phyloP scores from a whole-genome alignment of 2,329 filamentous ascomycete species.

The Epichloe baconii region DNA sequence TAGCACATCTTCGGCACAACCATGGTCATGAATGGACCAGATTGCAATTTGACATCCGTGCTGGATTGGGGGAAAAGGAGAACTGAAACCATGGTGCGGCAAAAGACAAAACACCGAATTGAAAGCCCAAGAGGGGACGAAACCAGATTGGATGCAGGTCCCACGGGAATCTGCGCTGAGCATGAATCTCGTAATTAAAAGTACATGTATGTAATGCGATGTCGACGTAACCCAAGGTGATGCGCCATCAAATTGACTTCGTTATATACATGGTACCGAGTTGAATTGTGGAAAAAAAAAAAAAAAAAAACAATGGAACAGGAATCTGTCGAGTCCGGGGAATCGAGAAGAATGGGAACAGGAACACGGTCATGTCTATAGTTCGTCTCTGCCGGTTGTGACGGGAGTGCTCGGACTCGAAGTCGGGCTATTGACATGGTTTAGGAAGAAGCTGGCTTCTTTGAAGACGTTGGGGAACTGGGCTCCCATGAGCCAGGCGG shows the following conservation, averaged over 20 bases:
- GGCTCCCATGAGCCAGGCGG: conserved; percentile 70
- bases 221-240: background rate
- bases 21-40: conserved; percentile 68
- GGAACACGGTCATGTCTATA: conserved; percentile 11
- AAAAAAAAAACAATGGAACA: background rate
- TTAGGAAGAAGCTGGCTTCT: conserved; percentile 12
- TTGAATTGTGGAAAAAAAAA: background rate
- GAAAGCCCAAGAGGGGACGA: too few species aligned
- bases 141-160: too few species aligned
- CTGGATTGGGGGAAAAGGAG: conserved; percentile 28
- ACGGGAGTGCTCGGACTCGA: conserved; percentile 9
- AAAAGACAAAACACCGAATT: too few species aligned
- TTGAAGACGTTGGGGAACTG: conserved; percentile 49
- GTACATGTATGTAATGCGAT: background rate
- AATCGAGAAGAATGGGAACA: background rate
- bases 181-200: background rate
- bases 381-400: conserved; percentile 21
- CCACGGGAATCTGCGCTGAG: background rate
- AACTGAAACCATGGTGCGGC: background rate
- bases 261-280: background rate
- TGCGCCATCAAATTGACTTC: background rate
- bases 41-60: conserved; percentile 99
- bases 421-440: conserved; percentile 9
- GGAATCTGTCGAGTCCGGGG: background rate
- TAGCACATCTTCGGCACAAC: conserved; percentile 99